phyloP scores from a whole-genome alignment of 108 stramenopile genomes.

The Mediolabrus comicus region DNA sequence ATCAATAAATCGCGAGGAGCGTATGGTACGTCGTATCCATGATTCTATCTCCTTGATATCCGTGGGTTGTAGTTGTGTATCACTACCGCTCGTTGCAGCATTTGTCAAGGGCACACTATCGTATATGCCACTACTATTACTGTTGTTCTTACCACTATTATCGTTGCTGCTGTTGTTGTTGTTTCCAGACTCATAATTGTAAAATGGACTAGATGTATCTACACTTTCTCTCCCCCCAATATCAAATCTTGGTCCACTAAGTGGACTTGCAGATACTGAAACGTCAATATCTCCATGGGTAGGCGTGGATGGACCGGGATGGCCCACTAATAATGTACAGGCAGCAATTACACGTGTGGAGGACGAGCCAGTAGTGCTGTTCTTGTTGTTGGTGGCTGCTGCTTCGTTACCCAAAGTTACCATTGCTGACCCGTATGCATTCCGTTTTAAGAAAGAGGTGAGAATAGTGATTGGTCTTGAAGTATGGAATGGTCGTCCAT shows the following conservation, averaged over 20 bases:
- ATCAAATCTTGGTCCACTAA: slow-evolving; percentile 34
- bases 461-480: slow-evolving; percentile 56
- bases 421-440: slow-evolving; percentile 68
- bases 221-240: slow-evolving; percentile 16
- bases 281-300: slow-evolving; percentile 60
- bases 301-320: slow-evolving; percentile 52
- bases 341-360: slow-evolving; percentile 65
- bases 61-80: slow-evolving; percentile 17
- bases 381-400: slow-evolving; percentile 18
- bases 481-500: slow-evolving; percentile 60
- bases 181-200: background rate
- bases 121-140: background rate
- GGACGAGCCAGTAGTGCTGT: slow-evolving; percentile 37
- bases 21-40: slow-evolving; percentile 37
- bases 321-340: slow-evolving; percentile 66
- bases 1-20: slow-evolving; percentile 26
- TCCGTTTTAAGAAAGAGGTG: slow-evolving; percentile 47
- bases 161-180: background rate
- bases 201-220: background rate
- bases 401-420: slow-evolving; percentile 39
- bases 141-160: background rate
- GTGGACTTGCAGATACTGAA: slow-evolving; percentile 24
- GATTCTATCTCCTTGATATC: slow-evolving; percentile 41
- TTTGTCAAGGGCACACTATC: slow-evolving; percentile 6
- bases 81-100: background rate